Conservation (phyloP, 805 yeast genomes). For the Barnettozyma pratensis region DNA sequence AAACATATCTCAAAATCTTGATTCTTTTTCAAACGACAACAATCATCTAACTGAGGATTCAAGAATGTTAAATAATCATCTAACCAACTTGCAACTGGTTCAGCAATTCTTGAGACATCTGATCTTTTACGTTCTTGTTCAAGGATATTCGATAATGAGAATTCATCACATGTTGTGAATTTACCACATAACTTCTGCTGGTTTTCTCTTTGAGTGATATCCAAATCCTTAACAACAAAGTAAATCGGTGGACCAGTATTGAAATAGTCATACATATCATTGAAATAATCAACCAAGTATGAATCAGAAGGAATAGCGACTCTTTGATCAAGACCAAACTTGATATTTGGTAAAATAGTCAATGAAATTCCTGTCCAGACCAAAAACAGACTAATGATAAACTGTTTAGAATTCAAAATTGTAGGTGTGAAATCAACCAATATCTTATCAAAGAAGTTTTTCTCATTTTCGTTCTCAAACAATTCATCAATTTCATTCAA, state of each 20-base stretch:
- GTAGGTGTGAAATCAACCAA: conserved; percentile 49
- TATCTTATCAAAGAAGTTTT: conserved; percentile 33
- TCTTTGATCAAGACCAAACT: conserved; percentile 85
- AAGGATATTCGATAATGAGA: conserved; percentile 71
- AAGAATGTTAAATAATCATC: conserved; percentile 87
- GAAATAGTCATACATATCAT: conserved; percentile 65
- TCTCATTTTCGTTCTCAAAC: conserved; percentile 25
- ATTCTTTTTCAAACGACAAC: conserved; percentile 66
- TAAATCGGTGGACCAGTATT: conserved; percentile 91
- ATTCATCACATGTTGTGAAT: conserved; percentile 77
- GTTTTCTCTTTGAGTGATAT: conserved; percentile 51
- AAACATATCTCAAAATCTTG: conserved; percentile 52
- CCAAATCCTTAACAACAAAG: conserved; percentile 67
- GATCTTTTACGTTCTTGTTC: conserved; percentile 80
- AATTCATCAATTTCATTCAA: conserved; percentile 22
- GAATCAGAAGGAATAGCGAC: conserved; percentile 83
- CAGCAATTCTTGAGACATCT: conserved; percentile 58
- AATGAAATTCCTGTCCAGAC: conserved; percentile 66
- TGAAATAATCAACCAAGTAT: conserved; percentile 73
- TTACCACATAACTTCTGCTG: conserved; percentile 84
- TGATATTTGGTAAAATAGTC: conserved; percentile 59
- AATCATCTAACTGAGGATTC: conserved; percentile 80
- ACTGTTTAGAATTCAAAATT: conserved; percentile 43
- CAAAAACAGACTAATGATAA: conserved; percentile 49
- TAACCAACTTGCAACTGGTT: conserved; percentile 88